Percentiles rank a stretch among this genome's conserved stretches.
Conservation (phyloP, 1,284 basidiomycete genomes). For the Cerioporus squamosus region DNA sequence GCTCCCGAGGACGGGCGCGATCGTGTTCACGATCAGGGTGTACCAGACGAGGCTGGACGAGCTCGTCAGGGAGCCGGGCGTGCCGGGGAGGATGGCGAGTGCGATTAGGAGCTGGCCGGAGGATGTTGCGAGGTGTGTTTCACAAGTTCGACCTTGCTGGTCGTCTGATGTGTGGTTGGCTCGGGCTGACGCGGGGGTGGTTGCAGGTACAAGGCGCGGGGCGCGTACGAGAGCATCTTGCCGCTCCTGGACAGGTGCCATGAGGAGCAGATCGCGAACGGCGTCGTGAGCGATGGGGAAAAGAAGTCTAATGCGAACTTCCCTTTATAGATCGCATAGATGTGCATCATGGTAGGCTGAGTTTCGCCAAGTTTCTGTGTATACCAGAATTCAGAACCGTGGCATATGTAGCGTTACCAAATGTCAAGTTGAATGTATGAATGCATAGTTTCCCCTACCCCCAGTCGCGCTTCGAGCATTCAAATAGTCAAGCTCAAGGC, state of each 20-base stretch:
- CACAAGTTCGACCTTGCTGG: too few species aligned
- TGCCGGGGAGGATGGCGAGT: conserved; percentile 68
- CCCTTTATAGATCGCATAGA: conserved; percentile 19
- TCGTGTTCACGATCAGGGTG: conserved; percentile 80
- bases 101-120: conserved; percentile 73
- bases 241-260: conserved; percentile 53
- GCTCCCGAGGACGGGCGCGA: conserved; percentile 65
- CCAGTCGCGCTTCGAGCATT: background rate
- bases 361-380: too few species aligned
- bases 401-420: too few species aligned
- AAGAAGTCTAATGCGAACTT: conserved; percentile 12
- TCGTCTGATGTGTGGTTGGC: background rate
- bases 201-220: conserved; percentile 60
- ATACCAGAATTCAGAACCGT: too few species aligned
- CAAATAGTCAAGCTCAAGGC: too few species aligned
- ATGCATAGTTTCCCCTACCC: too few species aligned
- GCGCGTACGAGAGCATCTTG: conserved; percentile 51
- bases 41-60: conserved; percentile 67
- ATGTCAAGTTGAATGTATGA: background rate
- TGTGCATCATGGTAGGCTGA: too few species aligned
- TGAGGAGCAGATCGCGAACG: conserved; percentile 37
- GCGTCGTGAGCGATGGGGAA: conserved; percentile 16
- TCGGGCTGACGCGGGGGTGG: background rate
- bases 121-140: conserved; percentile 54
- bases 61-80: conserved; percentile 63